A percentile compares a stretch with the other conserved stretches of the same genome.
These are phyloP conservation scores for Rhizophora mangle DNA, from an alignment of 345 rosid genomes.

Conservation along the genomic window DNA sequence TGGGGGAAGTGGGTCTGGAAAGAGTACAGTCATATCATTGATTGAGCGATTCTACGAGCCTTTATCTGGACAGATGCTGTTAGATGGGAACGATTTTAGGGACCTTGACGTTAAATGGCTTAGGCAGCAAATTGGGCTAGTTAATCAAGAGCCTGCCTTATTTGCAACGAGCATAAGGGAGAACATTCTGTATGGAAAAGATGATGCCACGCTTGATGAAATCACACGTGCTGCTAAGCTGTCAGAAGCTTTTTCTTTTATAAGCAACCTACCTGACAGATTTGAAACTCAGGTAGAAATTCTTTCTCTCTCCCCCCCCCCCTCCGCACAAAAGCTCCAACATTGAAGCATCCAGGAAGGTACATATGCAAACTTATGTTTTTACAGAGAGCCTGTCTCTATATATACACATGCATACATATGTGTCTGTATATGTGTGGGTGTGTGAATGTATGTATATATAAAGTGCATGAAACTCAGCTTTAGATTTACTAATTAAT, in stretches of 20 bases:
- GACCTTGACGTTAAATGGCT: slow-evolving; percentile 83
- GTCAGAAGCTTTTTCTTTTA: slow-evolving; percentile 74
- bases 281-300: slow-evolving; percentile 81
- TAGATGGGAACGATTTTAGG: slow-evolving; percentile 61
- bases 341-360: background rate
- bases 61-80: slow-evolving; percentile 48
- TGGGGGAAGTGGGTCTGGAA: slow-evolving; percentile 96
- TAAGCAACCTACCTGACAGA: slow-evolving; percentile 85
- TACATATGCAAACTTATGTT: no score
- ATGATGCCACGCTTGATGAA: slow-evolving; percentile 67
- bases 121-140: slow-evolving; percentile 79
- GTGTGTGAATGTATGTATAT: no score
- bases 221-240: slow-evolving; percentile 75
- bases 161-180: slow-evolving; percentile 80
- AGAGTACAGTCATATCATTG: slow-evolving; percentile 89
- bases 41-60: slow-evolving; percentile 96
- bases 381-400: no score
- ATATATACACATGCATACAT: no score
- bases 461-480: no score
- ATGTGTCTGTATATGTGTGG: background rate
- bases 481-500: no score
- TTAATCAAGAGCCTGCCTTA: slow-evolving; percentile 93
- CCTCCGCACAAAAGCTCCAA: no score
- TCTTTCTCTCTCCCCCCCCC: background rate
- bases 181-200: slow-evolving; percentile 89